phyloP scores from a whole-genome alignment of 2,329 filamentous ascomycete species.

The Fusarium xylarioides region DNA sequence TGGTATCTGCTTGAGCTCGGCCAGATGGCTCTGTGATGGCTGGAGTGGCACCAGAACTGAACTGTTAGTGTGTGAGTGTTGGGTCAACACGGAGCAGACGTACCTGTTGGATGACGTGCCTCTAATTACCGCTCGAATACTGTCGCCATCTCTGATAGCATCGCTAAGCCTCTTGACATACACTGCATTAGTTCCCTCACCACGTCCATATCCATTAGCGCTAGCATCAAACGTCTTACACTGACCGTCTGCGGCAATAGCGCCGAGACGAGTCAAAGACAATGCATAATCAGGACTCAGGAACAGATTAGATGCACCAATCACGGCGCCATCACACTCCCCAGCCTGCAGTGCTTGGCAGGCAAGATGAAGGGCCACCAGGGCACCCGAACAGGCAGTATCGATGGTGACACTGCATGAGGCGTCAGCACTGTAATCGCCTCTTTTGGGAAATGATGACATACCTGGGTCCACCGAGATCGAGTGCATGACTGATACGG shows the following conservation, averaged over 20 bases:
- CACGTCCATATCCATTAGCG: constrained; percentile 63
- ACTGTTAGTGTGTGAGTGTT: background rate
- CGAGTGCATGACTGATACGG: constrained; percentile 38
- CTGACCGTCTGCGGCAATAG: constrained; percentile 46
- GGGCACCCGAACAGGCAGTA: constrained; percentile 56
- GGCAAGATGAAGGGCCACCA: constrained; percentile 55
- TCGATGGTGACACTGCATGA: constrained; percentile 54
- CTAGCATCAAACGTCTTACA: constrained; percentile 59
- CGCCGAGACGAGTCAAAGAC: constrained; percentile 35
- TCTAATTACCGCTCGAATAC: constrained; percentile 59
- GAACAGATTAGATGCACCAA: constrained; percentile 46
- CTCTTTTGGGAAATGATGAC: background rate
- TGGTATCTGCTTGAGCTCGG: constrained; percentile 52
- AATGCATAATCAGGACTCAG: constrained; percentile 40
- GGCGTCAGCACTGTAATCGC: constrained; percentile 3
- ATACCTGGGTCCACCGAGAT: constrained; percentile 39
- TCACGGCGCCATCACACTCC: constrained; percentile 47
- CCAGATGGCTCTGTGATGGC: constrained; percentile 63
- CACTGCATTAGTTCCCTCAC: constrained; percentile 64
- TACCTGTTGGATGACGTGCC: constrained; percentile 57
- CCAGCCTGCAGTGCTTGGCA: constrained; percentile 45
- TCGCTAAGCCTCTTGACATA: constrained; percentile 63
- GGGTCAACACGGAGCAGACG: accelerated
- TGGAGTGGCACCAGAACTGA: constrained; percentile 54
- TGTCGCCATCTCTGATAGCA: constrained; percentile 62